phyloP scores from a whole-genome alignment of 1,284 basidiomycete genomes.

The Pseudomicrostroma phylloplanum region DNA sequence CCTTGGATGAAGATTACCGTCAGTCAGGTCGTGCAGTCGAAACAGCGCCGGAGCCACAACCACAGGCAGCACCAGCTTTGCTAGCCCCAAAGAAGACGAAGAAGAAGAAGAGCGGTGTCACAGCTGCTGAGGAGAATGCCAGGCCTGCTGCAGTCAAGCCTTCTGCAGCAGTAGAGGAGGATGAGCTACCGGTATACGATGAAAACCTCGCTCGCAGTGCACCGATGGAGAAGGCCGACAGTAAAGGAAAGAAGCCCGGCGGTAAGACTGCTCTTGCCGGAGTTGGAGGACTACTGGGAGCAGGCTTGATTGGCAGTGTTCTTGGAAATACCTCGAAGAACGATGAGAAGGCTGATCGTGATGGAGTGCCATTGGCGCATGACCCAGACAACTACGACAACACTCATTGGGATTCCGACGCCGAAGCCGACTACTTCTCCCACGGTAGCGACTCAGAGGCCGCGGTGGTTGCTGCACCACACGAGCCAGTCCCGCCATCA shows the following conservation, averaged over 20 bases:
- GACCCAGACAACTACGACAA: not conserved
- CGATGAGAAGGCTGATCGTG: not conserved
- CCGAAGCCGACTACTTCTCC: too few species aligned
- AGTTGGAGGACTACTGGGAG: not conserved
- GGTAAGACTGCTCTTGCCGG: not conserved
- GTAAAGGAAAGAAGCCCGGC: not conserved
- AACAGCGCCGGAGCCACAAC: too few species aligned
- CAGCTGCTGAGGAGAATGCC: not conserved
- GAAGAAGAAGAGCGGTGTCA: not conserved
- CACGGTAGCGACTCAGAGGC: too few species aligned
- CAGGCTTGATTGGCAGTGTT: too few species aligned
- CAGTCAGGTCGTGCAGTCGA: too few species aligned
- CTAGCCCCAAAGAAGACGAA: not conserved
- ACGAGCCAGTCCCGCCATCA: too few species aligned
- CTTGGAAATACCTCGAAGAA: too few species aligned
- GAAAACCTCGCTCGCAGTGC: not conserved
- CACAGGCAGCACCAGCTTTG: too few species aligned
- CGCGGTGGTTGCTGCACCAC: too few species aligned
- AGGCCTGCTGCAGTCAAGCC: not conserved
- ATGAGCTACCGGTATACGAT: not conserved
- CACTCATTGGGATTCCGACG: too few species aligned
- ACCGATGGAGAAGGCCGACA: constrained; percentile 4
- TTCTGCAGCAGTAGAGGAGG: not conserved
- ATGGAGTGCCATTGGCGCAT: not conserved
- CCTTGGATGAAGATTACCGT: too few species aligned